These are phyloP conservation scores for Elongisporangium senticosum DNA, from an alignment of 352 stramenopile genomes.

Conservation along the genomic window DNA sequence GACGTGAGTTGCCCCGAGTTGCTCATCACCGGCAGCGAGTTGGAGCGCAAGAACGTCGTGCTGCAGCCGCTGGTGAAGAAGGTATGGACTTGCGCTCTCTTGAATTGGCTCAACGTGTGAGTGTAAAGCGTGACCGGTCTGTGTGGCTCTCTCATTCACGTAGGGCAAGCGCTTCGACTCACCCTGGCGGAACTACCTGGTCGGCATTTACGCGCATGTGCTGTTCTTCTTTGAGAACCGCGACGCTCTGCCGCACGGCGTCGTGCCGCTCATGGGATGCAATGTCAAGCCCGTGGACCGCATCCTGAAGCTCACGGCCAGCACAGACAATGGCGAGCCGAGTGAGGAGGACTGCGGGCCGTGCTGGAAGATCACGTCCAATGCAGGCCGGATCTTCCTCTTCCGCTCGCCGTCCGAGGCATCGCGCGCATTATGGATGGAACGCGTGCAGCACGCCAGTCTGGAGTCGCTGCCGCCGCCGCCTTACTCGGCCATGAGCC, in stretches of 20 bases:
- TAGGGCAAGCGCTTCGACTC: constrained; percentile 62
- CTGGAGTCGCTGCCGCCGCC: constrained; percentile 14
- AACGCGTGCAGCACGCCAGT: constrained; percentile 33
- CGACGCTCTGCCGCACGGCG: constrained; percentile 37
- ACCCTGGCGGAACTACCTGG: constrained; percentile 48
- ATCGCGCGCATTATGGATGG: constrained; percentile 44
- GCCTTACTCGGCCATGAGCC: constrained; percentile 19
- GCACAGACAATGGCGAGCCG: constrained; percentile 14
- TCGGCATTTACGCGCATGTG: constrained; percentile 51
- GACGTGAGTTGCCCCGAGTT: constrained; percentile 41
- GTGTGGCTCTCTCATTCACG: neutral
- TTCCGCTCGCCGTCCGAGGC: constrained; percentile 56
- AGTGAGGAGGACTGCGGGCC: constrained; percentile 49
- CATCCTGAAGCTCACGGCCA: constrained; percentile 38
- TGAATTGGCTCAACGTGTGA: neutral
- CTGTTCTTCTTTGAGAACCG: constrained; percentile 67
- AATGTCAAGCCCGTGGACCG: constrained; percentile 50
- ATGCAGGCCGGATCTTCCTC: constrained; percentile 43
- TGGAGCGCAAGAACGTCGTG: constrained; percentile 30
- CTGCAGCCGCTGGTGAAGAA: constrained; percentile 56
- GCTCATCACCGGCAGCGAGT: constrained; percentile 30
- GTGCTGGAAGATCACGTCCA: constrained; percentile 71
- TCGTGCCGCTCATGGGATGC: constrained; percentile 45
- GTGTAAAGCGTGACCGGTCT: neutral
- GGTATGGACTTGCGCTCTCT: constrained; percentile 3